Conservation (phyloP, 306 rosid genomes). For the Dalbergia oliveri region DNA sequence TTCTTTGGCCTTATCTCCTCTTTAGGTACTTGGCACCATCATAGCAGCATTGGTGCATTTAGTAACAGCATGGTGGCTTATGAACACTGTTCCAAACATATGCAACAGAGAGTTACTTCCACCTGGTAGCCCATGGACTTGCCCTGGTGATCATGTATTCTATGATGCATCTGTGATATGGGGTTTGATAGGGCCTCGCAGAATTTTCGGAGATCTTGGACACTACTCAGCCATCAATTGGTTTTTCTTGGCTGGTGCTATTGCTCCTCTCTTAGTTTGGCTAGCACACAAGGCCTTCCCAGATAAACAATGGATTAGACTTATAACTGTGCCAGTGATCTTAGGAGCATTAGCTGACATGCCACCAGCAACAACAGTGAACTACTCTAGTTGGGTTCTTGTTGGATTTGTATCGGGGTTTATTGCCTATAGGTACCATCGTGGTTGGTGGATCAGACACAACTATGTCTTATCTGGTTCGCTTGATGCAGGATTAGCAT, state of each 20-base stretch:
- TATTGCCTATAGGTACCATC: slow-evolving; percentile 69
- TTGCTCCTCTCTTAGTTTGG: slow-evolving; percentile 82
- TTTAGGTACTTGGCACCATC: slow-evolving; percentile 70
- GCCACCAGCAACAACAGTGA: slow-evolving; percentile 89
- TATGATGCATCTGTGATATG: slow-evolving; percentile 86
- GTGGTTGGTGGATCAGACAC: slow-evolving; percentile 82
- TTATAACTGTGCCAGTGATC: slow-evolving; percentile 75
- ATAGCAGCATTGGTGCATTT: slow-evolving; percentile 70
- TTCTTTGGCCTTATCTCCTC: not conserved
- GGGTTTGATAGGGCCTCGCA: slow-evolving; percentile 81
- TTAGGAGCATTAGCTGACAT: slow-evolving; percentile 62
- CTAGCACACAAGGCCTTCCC: slow-evolving; percentile 82
- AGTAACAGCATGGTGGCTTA: slow-evolving; percentile 89
- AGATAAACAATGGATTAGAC: slow-evolving; percentile 68
- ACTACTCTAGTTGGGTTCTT: slow-evolving; percentile 77
- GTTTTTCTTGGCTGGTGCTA: slow-evolving; percentile 82
- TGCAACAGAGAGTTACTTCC: slow-evolving; percentile 75
- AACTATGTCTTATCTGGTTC: slow-evolving; percentile 83
- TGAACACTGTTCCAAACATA: slow-evolving; percentile 68
- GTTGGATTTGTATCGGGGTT: slow-evolving; percentile 79
- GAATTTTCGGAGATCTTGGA: slow-evolving; percentile 86
- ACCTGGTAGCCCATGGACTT: slow-evolving; percentile 84
- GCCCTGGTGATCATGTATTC: slow-evolving; percentile 91
- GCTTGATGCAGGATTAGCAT: slow-evolving; percentile 89
- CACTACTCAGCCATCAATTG: slow-evolving; percentile 75